Conservation (phyloP, 345 rosid species). For the Populus deltoides region DNA sequence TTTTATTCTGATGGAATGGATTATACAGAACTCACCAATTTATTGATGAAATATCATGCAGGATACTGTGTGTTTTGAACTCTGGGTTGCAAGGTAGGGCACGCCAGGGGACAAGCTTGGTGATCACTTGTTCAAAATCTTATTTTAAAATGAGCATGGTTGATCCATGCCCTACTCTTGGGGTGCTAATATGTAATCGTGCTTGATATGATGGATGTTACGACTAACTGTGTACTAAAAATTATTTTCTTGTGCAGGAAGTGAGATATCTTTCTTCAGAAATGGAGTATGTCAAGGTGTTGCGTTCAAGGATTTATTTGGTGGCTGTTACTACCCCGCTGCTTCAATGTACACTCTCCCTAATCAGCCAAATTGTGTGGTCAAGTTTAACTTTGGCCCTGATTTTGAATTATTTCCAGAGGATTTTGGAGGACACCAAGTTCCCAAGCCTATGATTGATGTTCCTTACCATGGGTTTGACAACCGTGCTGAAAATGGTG, state of each 20-base stretch:
- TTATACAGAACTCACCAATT: too few species aligned
- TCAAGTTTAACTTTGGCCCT: constrained; percentile 94
- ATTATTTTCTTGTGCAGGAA: constrained; percentile 46
- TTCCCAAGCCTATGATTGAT: constrained; percentile 72
- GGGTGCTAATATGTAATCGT: background rate
- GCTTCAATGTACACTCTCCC: constrained; percentile 99
- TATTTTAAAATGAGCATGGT: constrained; percentile 2
- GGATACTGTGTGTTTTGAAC: background rate
- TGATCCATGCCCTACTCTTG: background rate
- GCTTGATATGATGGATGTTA: background rate
- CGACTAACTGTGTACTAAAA: background rate
- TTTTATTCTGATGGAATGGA: background rate
- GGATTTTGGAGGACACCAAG: constrained; percentile 64
- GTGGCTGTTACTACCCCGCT: constrained; percentile 93
- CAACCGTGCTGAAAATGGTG: constrained; percentile 57
- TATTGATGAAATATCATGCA: too few species aligned
- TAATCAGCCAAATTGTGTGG: constrained; percentile 74
- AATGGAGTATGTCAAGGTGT: constrained; percentile 87
- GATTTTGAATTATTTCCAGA: constrained; percentile 64
- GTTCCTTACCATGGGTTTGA: constrained; percentile 74
- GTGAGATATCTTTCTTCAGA: constrained; percentile 92
- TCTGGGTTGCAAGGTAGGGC: background rate
- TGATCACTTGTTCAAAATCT: background rate
- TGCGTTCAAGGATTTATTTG: constrained; percentile 78
- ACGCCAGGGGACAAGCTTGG: background rate